Percentiles rank a stretch among this genome's conserved stretches.
Evolutionary conservation across 306 rosid genomes (phyloP).

Genomic region (Prunus salicina): DNA sequence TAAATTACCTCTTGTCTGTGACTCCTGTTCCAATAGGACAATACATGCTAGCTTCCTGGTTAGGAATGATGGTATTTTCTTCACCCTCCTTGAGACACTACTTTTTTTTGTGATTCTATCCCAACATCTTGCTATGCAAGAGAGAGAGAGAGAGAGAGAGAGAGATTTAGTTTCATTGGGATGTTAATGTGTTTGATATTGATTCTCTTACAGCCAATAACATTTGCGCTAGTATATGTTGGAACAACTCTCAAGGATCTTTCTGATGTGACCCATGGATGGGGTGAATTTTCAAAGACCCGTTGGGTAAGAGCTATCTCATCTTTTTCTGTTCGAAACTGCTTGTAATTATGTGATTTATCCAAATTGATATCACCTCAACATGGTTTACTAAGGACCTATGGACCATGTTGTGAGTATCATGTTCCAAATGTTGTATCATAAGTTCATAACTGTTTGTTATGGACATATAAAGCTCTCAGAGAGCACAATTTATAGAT

Average conservation of each 20-base stretch:
- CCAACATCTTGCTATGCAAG: background rate
- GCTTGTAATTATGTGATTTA: background rate
- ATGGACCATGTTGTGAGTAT: background rate
- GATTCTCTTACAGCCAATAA: conserved; percentile 74
- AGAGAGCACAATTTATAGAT: conserved; percentile 13
- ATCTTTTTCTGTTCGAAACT: background rate
- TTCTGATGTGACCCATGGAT: conserved; percentile 93
- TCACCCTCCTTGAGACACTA: conserved; percentile 26
- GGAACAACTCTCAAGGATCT: conserved; percentile 98
- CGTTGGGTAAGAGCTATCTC: conserved; percentile 68
- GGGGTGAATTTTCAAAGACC: conserved; percentile 80
- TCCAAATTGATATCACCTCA: background rate
- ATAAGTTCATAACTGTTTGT: background rate
- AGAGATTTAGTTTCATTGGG: conserved; percentile 1
- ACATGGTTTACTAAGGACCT: background rate
- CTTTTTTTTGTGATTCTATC: background rate
- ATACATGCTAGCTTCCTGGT: conserved; percentile 92
- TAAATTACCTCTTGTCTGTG: conserved; percentile 86
- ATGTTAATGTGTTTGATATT: conserved; percentile 18
- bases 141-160: background rate
- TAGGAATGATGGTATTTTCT: conserved; percentile 93
- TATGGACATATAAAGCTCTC: conserved; percentile 6
- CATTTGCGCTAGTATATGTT: conserved; percentile 74
- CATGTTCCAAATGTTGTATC: background rate
- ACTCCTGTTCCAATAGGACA: conserved; percentile 85